These are phyloP conservation scores for Corylus americana DNA, from an alignment of 306 rosid genomes.

Conservation along the genomic window DNA sequence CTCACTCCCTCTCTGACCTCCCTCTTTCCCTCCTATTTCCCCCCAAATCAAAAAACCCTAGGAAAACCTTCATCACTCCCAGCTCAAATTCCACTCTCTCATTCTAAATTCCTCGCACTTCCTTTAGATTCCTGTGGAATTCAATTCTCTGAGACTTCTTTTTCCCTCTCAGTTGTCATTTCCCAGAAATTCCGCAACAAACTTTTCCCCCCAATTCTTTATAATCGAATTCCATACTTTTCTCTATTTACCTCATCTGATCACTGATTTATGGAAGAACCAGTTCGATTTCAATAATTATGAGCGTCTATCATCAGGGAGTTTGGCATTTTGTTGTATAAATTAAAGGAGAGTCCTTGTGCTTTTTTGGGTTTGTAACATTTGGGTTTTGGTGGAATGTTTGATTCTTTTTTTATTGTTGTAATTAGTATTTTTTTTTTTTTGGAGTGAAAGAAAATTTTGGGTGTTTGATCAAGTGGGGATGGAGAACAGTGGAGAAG, in stretches of 20 bases:
- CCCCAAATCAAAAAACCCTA: constrained; percentile 45
- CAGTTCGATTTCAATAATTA: constrained; percentile 5
- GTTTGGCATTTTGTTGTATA: constrained; percentile 5
- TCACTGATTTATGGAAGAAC: background rate
- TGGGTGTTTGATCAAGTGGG: constrained; percentile 34
- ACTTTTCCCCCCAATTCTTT: constrained; percentile 4
- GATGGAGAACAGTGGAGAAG: constrained; percentile 69
- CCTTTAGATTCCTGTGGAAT: constrained; percentile 19
- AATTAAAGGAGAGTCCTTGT: background rate
- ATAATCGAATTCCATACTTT: constrained; percentile 4
- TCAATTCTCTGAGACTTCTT: constrained; percentile 18
- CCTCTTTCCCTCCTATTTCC: constrained; percentile 11
- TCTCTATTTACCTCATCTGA: background rate
- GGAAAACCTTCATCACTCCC: background rate
- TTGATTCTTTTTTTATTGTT: background rate
- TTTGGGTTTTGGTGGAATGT: constrained; percentile 29
- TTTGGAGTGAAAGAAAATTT: background rate
- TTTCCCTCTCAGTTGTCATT: constrained; percentile 17
- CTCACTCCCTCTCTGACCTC: background rate
- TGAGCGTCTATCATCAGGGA: background rate
- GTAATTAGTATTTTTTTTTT: background rate
- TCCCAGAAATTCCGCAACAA: constrained; percentile 1
- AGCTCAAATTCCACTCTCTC: background rate
- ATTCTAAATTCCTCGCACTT: constrained; percentile 5
- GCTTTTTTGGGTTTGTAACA: background rate